Evolutionary conservation across 2,329 filamentous ascomycete species (phyloP), one percentile per base, ranked within the genome.

Genomic region (Beauveria sp.): DNA sequence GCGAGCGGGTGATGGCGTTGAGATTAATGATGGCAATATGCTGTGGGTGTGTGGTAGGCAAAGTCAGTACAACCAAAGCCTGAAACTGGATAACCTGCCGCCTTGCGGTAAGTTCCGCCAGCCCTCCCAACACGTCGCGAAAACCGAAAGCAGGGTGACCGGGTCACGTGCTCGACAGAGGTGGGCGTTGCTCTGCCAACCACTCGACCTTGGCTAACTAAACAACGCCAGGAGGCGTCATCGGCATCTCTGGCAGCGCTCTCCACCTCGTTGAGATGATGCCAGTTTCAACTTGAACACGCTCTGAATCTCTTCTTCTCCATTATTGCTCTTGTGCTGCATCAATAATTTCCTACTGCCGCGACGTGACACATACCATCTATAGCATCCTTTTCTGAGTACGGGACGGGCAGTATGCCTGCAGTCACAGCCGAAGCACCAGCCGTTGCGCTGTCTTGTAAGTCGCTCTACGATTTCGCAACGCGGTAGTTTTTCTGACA

Each of bases 391-490:
- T 40, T 47, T 51, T 30, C 54, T 46, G 26, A 30, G 22, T 9
- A 26, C 40, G 26, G 46, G 46, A 57, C 54, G 41, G 60, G 60
- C 60, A 61, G 28, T 69, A 88, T 88, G 85, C 83, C 84, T 73
- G 82, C 80, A 66, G 80, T 81, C 64, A 79, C 81, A 67, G 77
- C 81, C 68, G 87, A 88, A 67, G 77, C 78, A 67, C 87, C 87
- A 67, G 81, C 83, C 57, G 86, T 89, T 68, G 79, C 85, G 67
- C 77, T 89, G 70, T 90, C 87, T 52, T 90, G 86, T 89, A 62
- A 41, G 58, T 54, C 18, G 14, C 37, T 5, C 20, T n/a, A 3
- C 26, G 10, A 56, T 10, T 6, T 26, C 18, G 20, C 18, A 6
- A 28, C 5, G 34, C 14, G 2, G 14, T 6, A 16, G 20, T n/a